phyloP scores from a whole-genome alignment of 257 asterid species.

The Galeopsis tetrahit region DNA sequence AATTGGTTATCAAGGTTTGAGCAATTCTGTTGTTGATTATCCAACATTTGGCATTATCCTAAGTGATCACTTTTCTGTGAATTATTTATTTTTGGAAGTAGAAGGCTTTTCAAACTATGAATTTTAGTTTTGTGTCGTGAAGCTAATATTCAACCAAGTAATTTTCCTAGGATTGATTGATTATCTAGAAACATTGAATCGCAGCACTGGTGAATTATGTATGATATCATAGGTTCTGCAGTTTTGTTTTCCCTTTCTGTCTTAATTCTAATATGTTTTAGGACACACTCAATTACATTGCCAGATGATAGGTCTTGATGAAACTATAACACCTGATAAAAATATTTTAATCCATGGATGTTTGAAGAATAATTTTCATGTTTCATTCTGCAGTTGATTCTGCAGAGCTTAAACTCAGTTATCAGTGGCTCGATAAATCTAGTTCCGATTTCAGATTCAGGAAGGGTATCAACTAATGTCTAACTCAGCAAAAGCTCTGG shows the following conservation, averaged over 20 bases:
- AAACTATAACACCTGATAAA: neutral
- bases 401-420: slow-evolving; percentile 29
- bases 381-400: slow-evolving; percentile 36
- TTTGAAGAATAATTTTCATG: slow-evolving; percentile 19
- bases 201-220: neutral
- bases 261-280: neutral
- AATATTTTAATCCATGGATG: neutral
- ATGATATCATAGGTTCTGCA: neutral
- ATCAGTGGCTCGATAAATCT: slow-evolving; percentile 36
- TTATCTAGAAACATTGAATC: no score
- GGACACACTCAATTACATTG: neutral
- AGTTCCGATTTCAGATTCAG: slow-evolving; percentile 34
- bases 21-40: no score
- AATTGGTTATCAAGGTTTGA: no score
- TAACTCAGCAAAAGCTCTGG: slow-evolving; percentile 65
- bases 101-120: neutral
- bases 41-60: no score
- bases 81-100: no score
- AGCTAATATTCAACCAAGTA: no score
- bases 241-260: neutral
- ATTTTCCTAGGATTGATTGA: no score
- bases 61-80: no score
- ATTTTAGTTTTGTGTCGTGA: neutral
- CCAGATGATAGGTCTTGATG: neutral
- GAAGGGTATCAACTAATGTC: slow-evolving; percentile 59